phyloP scores from a whole-genome alignment of 352 stramenopile species.

The Peronospora destructor region DNA sequence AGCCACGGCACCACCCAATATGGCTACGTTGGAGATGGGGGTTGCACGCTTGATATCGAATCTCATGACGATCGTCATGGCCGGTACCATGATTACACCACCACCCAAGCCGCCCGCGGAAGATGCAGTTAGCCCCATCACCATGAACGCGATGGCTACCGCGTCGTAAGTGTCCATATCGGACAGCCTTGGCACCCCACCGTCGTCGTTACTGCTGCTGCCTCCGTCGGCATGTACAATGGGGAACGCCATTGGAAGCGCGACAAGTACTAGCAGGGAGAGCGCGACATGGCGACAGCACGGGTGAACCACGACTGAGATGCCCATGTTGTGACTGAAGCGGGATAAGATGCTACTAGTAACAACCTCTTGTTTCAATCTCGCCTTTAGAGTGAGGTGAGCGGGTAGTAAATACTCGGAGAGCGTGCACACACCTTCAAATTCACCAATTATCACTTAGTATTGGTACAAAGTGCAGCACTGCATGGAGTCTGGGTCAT shows the following conservation, averaged over 20 bases:
- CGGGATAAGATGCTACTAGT: background rate
- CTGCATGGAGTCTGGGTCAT: too few relatives aligned
- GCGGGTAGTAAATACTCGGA: background rate
- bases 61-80: slow-evolving; percentile 54
- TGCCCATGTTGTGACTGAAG: slow-evolving; percentile 6
- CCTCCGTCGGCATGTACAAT: slow-evolving; percentile 2
- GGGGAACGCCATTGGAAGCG: background rate
- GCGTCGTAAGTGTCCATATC: slow-evolving; percentile 37
- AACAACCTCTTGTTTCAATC: too few relatives aligned
- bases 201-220: slow-evolving; percentile 17
- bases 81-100: slow-evolving; percentile 45
- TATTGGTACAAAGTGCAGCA: too few relatives aligned
- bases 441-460: too few relatives aligned
- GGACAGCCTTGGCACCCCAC: slow-evolving; percentile 24
- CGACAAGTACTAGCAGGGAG: slow-evolving; percentile 9
- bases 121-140: slow-evolving; percentile 36
- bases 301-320: background rate
- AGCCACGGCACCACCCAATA: slow-evolving; percentile 53
- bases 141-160: slow-evolving; percentile 46
- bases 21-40: slow-evolving; percentile 53
- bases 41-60: slow-evolving; percentile 67
- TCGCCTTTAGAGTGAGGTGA: background rate
- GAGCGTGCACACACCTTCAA: too few relatives aligned
- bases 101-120: slow-evolving; percentile 45
- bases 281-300: background rate